A percentile compares a stretch with the other conserved stretches of the same genome.
Conservation (phyloP, 139 green algal genomes). For the Trebouxia sp. region DNA sequence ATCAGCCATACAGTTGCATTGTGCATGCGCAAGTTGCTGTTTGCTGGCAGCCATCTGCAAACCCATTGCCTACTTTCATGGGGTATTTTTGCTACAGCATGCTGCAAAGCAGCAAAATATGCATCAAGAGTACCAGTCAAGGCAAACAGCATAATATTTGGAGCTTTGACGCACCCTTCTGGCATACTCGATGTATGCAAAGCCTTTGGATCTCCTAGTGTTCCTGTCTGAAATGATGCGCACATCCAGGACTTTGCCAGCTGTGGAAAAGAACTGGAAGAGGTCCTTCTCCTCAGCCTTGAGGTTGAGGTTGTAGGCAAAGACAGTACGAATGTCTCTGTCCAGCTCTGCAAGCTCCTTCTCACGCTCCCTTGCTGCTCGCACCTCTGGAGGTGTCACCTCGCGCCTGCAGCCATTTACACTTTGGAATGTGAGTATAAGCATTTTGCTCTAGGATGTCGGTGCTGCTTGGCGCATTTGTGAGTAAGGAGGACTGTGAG, state of each 20-base stretch:
- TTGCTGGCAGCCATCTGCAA: too few relatives aligned
- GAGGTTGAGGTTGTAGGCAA: constrained; percentile 87
- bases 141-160: too few relatives aligned
- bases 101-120: background rate
- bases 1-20: too few relatives aligned
- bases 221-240: constrained; percentile 92
- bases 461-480: too few relatives aligned
- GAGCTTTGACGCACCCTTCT: constrained; percentile 49
- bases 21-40: too few relatives aligned
- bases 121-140: background rate
- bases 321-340: constrained; percentile 84
- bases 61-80: too few relatives aligned
- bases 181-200: constrained; percentile 96
- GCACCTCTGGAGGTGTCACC: constrained; percentile 67
- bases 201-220: constrained; percentile 88
- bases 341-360: constrained; percentile 73
- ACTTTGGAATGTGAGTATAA: too few relatives aligned
- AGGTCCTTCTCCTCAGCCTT: constrained; percentile 85
- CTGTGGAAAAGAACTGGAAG: constrained; percentile 82
- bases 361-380: constrained; percentile 63
- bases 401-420: constrained; percentile 8
- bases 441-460: too few relatives aligned
- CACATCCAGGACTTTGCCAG: constrained; percentile 84
- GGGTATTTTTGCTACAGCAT: too few relatives aligned
- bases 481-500: too few relatives aligned